A percentile compares a stretch with the other conserved stretches of the same genome.
Conservation (phyloP, 139 green algal species). For the Chlamydomonas schloesseri region DNA sequence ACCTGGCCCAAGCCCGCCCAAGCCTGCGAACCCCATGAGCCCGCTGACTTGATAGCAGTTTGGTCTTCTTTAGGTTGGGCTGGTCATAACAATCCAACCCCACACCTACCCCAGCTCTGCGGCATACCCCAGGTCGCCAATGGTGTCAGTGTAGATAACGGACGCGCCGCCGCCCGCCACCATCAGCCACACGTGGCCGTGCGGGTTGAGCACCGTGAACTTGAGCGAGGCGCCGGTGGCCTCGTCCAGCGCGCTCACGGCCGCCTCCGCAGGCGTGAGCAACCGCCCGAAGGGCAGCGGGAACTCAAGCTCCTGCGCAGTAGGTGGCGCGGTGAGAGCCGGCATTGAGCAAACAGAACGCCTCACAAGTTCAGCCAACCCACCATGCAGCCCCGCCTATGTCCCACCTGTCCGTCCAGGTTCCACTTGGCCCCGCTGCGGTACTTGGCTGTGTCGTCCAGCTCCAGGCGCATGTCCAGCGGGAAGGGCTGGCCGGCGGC, state of each 20-base stretch:
- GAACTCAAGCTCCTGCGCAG: conserved; percentile 83
- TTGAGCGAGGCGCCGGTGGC: conserved; percentile 91
- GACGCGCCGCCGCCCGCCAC: conserved; percentile 89
- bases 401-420: too few species aligned
- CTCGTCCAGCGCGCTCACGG: conserved; percentile 71
- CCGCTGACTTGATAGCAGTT: too few species aligned
- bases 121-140: conserved; percentile 86
- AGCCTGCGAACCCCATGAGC: too few species aligned
- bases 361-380: too few species aligned
- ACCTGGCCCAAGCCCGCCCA: too few species aligned
- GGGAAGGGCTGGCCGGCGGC: conserved; percentile 72
- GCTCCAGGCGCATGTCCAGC: conserved; percentile 86
- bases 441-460: conserved; percentile 95
- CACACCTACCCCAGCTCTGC: conserved; percentile 60
- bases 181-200: conserved; percentile 94
- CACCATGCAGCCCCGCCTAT: too few species aligned
- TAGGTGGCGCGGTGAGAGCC: too few species aligned
- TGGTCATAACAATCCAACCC: too few species aligned
- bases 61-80: too few species aligned
- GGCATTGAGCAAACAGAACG: too few species aligned
- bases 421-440: conserved; percentile 71
- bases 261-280: conserved; percentile 79
- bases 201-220: conserved; percentile 92
- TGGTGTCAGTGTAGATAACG: conserved; percentile 95
- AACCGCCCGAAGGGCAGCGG: conserved; percentile 91